Conservation (phyloP, 1,284 basidiomycete species). For the Inonotus obliquus region DNA sequence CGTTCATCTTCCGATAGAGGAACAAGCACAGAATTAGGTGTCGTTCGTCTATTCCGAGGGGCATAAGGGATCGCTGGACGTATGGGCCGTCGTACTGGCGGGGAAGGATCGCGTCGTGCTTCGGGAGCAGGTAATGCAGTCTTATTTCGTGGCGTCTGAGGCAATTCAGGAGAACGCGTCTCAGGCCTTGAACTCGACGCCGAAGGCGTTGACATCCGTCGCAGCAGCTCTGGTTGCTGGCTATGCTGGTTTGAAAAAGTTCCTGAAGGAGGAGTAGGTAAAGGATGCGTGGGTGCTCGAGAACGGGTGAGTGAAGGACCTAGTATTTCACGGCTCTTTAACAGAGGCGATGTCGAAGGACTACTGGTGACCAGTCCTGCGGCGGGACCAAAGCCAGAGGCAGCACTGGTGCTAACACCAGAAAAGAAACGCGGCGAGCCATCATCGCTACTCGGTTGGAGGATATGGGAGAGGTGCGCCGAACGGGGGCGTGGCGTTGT, state of each 20-base stretch:
- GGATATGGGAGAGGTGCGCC: conserved; percentile 18
- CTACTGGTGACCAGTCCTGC: not conserved
- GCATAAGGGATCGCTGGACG: conserved; percentile 50
- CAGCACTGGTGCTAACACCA: not conserved
- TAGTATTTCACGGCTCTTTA: conserved; percentile 4
- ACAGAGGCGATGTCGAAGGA: conserved; percentile 8
- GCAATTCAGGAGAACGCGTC: conserved; percentile 14
- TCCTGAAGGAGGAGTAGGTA: not conserved
- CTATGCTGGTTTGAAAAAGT: not conserved
- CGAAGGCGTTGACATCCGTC: conserved; percentile 13
- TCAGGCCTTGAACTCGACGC: conserved; percentile 5
- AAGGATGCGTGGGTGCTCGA: not conserved
- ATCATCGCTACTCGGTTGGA: conserved; percentile 14
- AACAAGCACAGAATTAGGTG: conserved; percentile 54
- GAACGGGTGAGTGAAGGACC: conserved; percentile 12
- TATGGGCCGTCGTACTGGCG: conserved; percentile 6
- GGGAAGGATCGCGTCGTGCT: conserved; percentile 7
- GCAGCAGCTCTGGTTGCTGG: conserved; percentile 6
- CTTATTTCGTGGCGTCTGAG: conserved; percentile 15
- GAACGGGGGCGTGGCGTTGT: conserved; percentile 18
- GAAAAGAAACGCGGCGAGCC: conserved; percentile 6
- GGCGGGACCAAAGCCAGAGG: not conserved
- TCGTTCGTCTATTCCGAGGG: conserved; percentile 56
- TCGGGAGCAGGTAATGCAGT: conserved; percentile 1
- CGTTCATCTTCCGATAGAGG: conserved; percentile 63